These are phyloP conservation scores for Phytomonas sp. DNA, from an alignment of 208 protist species.

Conservation along the genomic window DNA sequence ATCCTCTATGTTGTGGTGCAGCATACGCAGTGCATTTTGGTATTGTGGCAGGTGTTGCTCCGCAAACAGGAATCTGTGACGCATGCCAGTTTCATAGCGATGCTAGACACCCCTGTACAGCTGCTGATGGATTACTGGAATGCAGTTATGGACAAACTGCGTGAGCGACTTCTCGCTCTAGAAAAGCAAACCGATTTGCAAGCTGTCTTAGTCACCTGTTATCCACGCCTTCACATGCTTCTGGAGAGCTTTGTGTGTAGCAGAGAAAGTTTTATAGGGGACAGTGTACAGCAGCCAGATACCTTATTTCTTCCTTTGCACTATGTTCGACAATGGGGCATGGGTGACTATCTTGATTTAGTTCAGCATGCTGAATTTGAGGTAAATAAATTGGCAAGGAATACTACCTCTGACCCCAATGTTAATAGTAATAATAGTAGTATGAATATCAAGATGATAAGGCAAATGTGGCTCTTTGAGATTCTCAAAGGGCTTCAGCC, in stretches of 20 bases:
- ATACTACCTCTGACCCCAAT: background rate
- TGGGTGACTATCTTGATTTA: constrained; percentile 30
- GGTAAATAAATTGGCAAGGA: background rate
- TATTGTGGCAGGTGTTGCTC: constrained; percentile 62
- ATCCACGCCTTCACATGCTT: constrained; percentile 42
- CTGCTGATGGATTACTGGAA: constrained; percentile 67
- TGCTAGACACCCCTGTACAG: constrained; percentile 44
- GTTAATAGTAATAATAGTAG: constrained; percentile 8
- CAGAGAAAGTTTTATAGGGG: constrained; percentile 9
- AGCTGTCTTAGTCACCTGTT: constrained; percentile 27
- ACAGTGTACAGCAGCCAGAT: background rate
- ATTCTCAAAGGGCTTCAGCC: constrained; percentile 38
- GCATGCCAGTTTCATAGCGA: constrained; percentile 25
- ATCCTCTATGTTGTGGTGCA: constrained; percentile 41
- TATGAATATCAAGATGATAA: constrained; percentile 21
- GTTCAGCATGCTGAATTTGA: constrained; percentile 20
- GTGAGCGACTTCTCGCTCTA: constrained; percentile 40
- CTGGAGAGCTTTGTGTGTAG: constrained; percentile 41
- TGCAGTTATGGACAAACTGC: constrained; percentile 42
- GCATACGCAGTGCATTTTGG: constrained; percentile 48
- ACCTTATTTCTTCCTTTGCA: constrained; percentile 15
- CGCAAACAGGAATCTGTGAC: constrained; percentile 34
- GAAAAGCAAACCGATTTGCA: constrained; percentile 46
- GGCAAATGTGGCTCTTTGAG: constrained; percentile 37
- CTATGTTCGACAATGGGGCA: constrained; percentile 23